Base-by-base conservation (phyloP, 805 yeast genomes). In the Candida manassasensis region DNA sequence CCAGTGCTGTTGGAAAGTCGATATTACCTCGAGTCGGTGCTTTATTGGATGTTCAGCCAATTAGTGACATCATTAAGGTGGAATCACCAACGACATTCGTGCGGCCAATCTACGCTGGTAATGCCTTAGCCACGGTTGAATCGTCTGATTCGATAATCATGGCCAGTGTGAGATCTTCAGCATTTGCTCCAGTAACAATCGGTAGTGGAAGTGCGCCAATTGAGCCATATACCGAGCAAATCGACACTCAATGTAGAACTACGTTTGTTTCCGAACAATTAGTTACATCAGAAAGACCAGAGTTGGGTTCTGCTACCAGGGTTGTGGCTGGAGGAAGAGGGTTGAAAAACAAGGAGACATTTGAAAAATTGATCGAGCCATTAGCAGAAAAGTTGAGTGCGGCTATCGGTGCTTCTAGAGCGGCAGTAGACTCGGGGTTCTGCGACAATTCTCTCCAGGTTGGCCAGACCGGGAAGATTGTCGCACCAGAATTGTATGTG, bases 391-490 rank as follows among this genome's bases (percentile, higher is more conserved):
- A 83, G 41, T 66, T 90, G 40, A 75, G 79, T 38, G 98, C 97
- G 2, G 97, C 95, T 36, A 82, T 90, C 33, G 98, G 98, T 52
- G 97, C 97, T 3, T 86, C 96, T 6, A 80, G 98, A 60, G 97
- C 97, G 13, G 98, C 97, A 21, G 98, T 93, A 16, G 98, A 90
- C 62, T 73, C 94, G 29, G 97, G 97, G 0, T 88, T 77, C 58
- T 88, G 95, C 55, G 97, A 93, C 55, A 93, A 90, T 66, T 88
- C 97, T 6, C 73, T 90, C 50, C 98, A 90, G 64, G 89, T 90
- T 42, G 98, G 98, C 37, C 98, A 90, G 66, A 90, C 98, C 7
- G 98, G 98, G 49, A 93, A 93, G 61, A 89, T 89, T 36, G 94
- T 93, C 21, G 97, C 97, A 6, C 98, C 98, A 27, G 96, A 89